Evolutionary conservation across 768 basidiomycete species (phyloP), one percentile per base, ranked within the genome.

Genomic region (Glaciozyma antarctica): DNA sequence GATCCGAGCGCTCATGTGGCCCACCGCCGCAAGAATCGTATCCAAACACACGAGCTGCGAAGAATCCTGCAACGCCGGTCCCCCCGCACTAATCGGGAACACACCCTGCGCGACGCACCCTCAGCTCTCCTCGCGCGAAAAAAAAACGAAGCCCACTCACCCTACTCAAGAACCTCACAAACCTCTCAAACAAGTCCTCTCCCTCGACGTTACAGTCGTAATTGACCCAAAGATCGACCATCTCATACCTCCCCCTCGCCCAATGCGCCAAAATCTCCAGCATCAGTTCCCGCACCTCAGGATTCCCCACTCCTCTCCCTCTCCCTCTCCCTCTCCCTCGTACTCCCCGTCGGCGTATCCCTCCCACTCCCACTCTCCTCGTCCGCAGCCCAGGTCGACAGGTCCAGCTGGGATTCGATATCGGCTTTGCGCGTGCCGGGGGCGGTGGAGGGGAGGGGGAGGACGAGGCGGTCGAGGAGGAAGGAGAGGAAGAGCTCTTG

Each of bases 131-230:
- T 22, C 19, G 24, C 51, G 1, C 26, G n/a, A 38, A n/a, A 34
- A 10, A 2, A 12, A 65, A 68, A 55, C 60, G 32, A 66, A 44
- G 45, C 34, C 17, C 10, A 69, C 80, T 63, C 71, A 90, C 91
- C 80, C 88, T 62, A 45, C 71, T 67, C 24, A 91, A 78, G 76
- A 98, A 95, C 30, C 86, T 88, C 65, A 93, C 79, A 26, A 97
- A 78, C 21, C 89, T 81, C 75, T 98, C 93, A 71, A 93, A 94
- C 62, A 98, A 77, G 75, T 98, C 94, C 78, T 98, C 95, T 76
- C 90, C 91, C 73, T 97, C 94, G 69, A 88, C 85, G 73, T 95
- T 91, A 73, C 92, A 97, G 75, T 99, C 95, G 76, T 97, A 99
- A 76, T 98, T 99, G 61, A 85, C 82, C 79, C 90, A 99, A 19